Evolutionary conservation across 179 eudicot genomes (phyloP), one percentile per base, ranked within the genome.

Genomic region (Silene vulgaris): DNA sequence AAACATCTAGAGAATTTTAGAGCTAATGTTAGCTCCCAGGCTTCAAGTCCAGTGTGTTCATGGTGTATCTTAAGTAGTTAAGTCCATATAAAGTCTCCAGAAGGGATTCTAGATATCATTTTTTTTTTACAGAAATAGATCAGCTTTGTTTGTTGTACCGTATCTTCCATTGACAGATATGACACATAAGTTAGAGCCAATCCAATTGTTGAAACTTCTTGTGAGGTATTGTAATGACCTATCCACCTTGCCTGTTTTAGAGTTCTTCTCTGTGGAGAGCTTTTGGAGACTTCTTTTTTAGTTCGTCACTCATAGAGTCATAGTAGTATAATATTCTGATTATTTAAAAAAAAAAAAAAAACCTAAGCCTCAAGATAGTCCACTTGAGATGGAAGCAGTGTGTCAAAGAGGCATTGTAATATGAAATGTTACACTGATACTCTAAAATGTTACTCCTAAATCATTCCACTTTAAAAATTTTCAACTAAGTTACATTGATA

Each of bases 21-120:
- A 54, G 59, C 59, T 54, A 54, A 1, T 54, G 19, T 60, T 23
- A 60, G 64, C 28, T 60, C 64, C 64, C 28, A 60, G 64, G 64
- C 26, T 8, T 60, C 64, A 20, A 19, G 28, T 17, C 8, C 64
- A 60, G 28, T 8, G 26, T 60, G 23, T 60, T 60, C 28, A 5
- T 20, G 28, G 23, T 60, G 64, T 20, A 60, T 63, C 67, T 63
- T 63, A 21, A 32, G 37, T 32, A 32, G 37, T 32, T 32, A 32
- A 9, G 32, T 12, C 23, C 30, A 23, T 21, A 21, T 63, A 8
- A 63, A 62, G 5, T 20, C 13, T 62, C 5, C 66, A 9, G 32
- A 26, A 63, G 67, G 32, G 23, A 9, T 63, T 23, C 30, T 54
- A n/a, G 2, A 3, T 16, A 12, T 52, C 4, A 52, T 52, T 52